Conservation (phyloP, 164 flowering plant species). For the Magnolia kwangsiensis region DNA sequence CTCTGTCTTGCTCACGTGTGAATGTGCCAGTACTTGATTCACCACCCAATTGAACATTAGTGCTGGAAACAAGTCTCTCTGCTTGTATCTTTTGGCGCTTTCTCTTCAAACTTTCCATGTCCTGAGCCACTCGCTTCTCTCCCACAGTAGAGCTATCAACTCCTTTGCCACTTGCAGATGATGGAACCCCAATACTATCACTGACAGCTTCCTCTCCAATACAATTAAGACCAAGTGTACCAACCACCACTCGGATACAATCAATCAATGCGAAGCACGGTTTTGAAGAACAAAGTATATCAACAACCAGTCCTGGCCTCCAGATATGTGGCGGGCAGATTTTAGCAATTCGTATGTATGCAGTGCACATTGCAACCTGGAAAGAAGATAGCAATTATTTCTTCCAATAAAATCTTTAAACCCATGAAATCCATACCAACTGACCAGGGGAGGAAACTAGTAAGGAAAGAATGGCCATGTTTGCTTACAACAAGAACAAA, state of each 20-base stretch:
- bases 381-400: constrained; percentile 6
- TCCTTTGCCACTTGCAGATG: constrained; percentile 19
- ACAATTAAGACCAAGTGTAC: constrained; percentile 48
- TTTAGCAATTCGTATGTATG: constrained; percentile 63
- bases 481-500: neutral
- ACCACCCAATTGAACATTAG: constrained; percentile 16
- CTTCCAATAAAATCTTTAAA: constrained; percentile 2
- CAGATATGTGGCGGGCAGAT: constrained; percentile 76
- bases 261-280: constrained; percentile 55
- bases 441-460: constrained; percentile 6
- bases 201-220: constrained; percentile 36
- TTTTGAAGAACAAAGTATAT: constrained; percentile 44
- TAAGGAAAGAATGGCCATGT: neutral
- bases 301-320: constrained; percentile 69
- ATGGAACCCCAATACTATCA: constrained; percentile 5
- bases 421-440: neutral
- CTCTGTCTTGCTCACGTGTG: constrained; percentile 28
- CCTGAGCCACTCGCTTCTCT: constrained; percentile 51
- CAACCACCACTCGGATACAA: constrained; percentile 60
- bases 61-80: constrained; percentile 20
- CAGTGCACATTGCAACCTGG: constrained; percentile 79
- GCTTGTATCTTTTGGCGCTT: constrained; percentile 66
- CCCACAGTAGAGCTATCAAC: constrained; percentile 35
- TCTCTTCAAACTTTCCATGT: constrained; percentile 22
- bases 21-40: constrained; percentile 11